Conservation (phyloP, 176 grass and related monocot species). For the Calamus simplicifolius region DNA sequence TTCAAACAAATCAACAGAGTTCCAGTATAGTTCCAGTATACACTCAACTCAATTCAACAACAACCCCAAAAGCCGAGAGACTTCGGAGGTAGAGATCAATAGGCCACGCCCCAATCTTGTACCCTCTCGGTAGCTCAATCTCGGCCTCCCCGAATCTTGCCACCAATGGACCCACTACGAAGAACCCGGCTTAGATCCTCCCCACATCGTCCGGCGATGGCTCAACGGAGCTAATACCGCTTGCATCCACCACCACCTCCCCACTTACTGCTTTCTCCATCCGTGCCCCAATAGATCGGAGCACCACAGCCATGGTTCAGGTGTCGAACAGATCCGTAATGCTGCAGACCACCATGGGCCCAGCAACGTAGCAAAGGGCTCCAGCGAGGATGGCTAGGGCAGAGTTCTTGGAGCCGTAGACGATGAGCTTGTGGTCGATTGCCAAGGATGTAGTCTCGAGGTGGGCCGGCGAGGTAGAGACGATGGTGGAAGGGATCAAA, state of each 20-base stretch:
- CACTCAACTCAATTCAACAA: no score
- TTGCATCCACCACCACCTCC: conserved; percentile 11
- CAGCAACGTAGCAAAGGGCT: conserved; percentile 7
- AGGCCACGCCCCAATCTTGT: no score
- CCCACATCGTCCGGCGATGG: no score
- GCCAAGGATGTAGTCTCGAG: background rate
- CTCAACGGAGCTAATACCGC: no score
- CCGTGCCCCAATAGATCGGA: conserved; percentile 6
- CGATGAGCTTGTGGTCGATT: background rate
- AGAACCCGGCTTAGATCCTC: no score
- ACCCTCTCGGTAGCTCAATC: no score
- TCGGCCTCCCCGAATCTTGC: no score
- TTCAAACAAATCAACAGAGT: no score
- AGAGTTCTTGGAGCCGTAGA: conserved; percentile 19
- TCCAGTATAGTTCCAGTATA: no score
- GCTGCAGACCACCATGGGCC: background rate
- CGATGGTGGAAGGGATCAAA: background rate
- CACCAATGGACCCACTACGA: no score
- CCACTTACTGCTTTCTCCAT: conserved; percentile 4
- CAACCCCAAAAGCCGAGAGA: no score
- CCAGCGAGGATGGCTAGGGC: conserved; percentile 13
- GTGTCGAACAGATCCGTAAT: conserved; percentile 11
- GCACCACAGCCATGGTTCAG: conserved; percentile 10
- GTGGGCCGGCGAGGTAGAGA: background rate
- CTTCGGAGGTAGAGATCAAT: no score